Conservation (phyloP, 306 rosid species). For the Oxytropis ochrocephala region DNA sequence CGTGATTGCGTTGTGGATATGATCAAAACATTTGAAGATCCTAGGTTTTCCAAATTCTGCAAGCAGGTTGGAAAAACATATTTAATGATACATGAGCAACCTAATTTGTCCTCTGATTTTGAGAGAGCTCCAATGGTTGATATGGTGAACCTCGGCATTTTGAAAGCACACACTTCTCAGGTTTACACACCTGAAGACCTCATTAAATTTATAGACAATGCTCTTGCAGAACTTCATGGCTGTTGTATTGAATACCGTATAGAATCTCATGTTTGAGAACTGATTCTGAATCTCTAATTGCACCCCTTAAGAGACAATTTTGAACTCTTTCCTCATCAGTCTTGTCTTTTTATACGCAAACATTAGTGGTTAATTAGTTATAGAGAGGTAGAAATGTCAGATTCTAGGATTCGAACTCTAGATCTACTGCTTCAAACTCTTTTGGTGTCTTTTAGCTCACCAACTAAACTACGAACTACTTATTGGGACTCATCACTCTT, state of each 20-base stretch:
- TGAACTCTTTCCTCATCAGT: neutral
- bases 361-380: too few species aligned
- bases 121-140: slow-evolving; percentile 31
- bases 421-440: too few species aligned
- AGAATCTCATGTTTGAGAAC: neutral
- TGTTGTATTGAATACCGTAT: neutral
- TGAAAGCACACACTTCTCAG: slow-evolving; percentile 34
- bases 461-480: too few species aligned
- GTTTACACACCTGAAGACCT: slow-evolving; percentile 57
- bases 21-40: slow-evolving; percentile 37
- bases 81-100: slow-evolving; percentile 35
- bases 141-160: slow-evolving; percentile 21
- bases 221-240: slow-evolving; percentile 22
- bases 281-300: neutral
- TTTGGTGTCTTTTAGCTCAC: too few species aligned
- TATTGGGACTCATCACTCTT: neutral
- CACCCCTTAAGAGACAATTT: too few species aligned
- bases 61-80: slow-evolving; percentile 40
- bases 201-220: slow-evolving; percentile 36
- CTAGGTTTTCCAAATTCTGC: slow-evolving; percentile 47
- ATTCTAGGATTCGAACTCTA: too few species aligned
- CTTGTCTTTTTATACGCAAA: neutral
- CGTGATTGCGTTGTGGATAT: slow-evolving; percentile 41
- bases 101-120: slow-evolving; percentile 11
- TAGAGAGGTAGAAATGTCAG: too few species aligned